Conservation (phyloP, 306 rosid genomes). For the Geum urbanum region DNA sequence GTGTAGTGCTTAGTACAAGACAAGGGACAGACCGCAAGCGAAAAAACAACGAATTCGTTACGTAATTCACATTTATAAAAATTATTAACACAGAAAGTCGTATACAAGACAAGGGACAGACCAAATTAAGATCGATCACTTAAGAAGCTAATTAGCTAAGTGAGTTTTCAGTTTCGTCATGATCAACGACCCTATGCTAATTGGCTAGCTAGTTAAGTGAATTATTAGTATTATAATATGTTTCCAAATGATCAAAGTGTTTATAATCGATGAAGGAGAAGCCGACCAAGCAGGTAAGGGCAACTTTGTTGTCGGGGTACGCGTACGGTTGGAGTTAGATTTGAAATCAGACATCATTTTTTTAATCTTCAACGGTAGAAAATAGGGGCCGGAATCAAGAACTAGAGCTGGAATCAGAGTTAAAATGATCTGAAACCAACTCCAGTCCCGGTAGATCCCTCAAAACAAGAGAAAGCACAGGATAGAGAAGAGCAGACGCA, state of each 20-base stretch:
- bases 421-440: too few relatives aligned
- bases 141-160: neutral
- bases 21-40: slow-evolving; percentile 20
- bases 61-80: neutral
- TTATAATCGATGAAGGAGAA: too few relatives aligned
- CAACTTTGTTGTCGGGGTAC: too few relatives aligned
- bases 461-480: too few relatives aligned
- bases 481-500: too few relatives aligned
- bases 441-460: too few relatives aligned
- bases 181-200: neutral
- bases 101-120: neutral
- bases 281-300: too few relatives aligned
- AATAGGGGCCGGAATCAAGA: too few relatives aligned
- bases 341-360: too few relatives aligned
- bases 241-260: neutral
- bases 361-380: too few relatives aligned
- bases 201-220: neutral
- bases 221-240: neutral
- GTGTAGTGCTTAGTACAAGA: slow-evolving; percentile 14
- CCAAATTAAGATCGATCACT: neutral
- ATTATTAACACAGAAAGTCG: neutral
- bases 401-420: too few relatives aligned
- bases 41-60: neutral
- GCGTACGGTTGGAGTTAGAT: too few relatives aligned
- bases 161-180: neutral